Base-by-base conservation (phyloP, 139 green algal species). In the Closterium sp. region DNA sequence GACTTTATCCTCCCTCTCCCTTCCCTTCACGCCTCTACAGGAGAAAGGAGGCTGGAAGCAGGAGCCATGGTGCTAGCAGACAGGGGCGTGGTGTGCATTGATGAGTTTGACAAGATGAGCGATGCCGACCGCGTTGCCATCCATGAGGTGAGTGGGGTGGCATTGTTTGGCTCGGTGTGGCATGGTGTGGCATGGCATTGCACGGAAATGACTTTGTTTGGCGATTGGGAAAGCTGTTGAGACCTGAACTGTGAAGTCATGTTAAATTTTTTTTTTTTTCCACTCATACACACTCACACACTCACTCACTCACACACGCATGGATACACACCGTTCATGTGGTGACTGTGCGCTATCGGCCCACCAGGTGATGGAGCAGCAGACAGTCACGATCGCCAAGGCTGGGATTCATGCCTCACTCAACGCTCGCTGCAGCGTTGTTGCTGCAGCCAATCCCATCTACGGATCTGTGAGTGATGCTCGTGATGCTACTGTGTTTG, bases 101-200 rank as follows among this genome's bases (percentile, higher is more conserved):
- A 99, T 91, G 98, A 99, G 96, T 99, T 99, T 95, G 98, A 99
- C 96, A 99, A 99, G 96, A 99, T 99, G 98, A 98, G 96, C 94
- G 98, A 99, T 88, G 93, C 95, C 79, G 98, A 99, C 95, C 95
- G 98, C 3, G 98, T 99, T 62, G 98, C 98, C 90, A 99, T 99
- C 88, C 98, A 99, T 93, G 98, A 99, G 96, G 91, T 79, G 62
- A 2, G 62, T 79, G 19, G 11, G 62, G 17, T 79, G 62, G 62
- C 13, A 79, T 79, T n/a, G n/a, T n/a, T n/a, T n/a, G 38, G 38
- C 38, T 13, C 13, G 38, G 7, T 50, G 13, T 50, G 38, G 38
- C 5, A 24, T 79, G 62, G 62, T 27, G 17, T 27, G 62, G 7
- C 62, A 79, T 27, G 38, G 38, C 38, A 50, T 50, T 7, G 38